Conservation (phyloP, 106 monocot genomes). For the Dendrobium officinale region DNA sequence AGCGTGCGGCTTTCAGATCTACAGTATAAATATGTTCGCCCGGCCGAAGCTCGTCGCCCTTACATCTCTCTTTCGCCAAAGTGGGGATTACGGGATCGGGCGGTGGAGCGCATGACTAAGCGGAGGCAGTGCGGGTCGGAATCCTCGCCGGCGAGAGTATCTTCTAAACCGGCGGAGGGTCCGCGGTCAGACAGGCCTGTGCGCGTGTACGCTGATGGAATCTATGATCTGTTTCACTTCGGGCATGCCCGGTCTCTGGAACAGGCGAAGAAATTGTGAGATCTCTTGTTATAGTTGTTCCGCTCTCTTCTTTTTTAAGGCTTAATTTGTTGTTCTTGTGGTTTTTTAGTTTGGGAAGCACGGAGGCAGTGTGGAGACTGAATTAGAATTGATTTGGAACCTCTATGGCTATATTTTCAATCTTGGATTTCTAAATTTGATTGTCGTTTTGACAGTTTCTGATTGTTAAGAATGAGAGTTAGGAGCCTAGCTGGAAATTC, state of each 20-base stretch:
- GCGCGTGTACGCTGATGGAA: conserved; percentile 26
- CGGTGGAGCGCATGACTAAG: not conserved
- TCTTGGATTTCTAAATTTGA: too few relatives aligned
- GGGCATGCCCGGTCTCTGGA: conserved; percentile 26
- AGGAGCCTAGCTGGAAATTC: too few relatives aligned
- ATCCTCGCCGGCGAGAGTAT: not conserved
- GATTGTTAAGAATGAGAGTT: too few relatives aligned
- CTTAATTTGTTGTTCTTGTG: too few relatives aligned
- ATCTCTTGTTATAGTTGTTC: not conserved
- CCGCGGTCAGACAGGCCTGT: conserved; percentile 11
- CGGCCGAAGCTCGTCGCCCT: not conserved
- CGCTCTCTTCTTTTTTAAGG: too few relatives aligned
- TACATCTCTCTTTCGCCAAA: not conserved
- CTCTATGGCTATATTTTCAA: too few relatives aligned
- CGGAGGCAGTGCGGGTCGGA: not conserved
- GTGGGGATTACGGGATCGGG: not conserved
- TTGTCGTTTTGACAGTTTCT: too few relatives aligned
- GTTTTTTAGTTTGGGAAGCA: too few relatives aligned
- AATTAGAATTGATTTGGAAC: too few relatives aligned
- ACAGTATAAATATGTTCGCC: not conserved
- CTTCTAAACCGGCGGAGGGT: not conserved
- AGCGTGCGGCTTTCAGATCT: not conserved
- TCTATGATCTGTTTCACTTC: conserved; percentile 31
- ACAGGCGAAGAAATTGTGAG: conserved; percentile 30
- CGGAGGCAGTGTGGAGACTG: too few relatives aligned